Base-by-base conservation (phyloP, 495 filamentous ascomycete genomes). In the Annulohypoxylon stygium region DNA sequence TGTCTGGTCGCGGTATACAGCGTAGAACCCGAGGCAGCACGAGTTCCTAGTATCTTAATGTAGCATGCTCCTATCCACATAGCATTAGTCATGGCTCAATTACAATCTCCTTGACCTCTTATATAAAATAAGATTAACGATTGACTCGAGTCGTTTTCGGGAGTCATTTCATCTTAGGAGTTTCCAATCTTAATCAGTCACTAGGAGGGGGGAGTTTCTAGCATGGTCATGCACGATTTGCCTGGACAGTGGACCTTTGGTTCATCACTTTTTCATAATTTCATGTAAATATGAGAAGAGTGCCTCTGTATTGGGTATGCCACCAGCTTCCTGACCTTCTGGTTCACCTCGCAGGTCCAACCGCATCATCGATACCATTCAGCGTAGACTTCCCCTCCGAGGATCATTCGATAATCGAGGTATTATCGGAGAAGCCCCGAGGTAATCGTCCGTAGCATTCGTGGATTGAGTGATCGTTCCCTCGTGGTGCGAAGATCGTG, bases 271-370 rank as follows among this genome's bases (percentile, higher is more conserved):
- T 34, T 23, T 50, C 51, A 16, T 58, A n/a, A 43, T 30, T 41
- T 43, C 34, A 26, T 16, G 36, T 25, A 30, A 41, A 60, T 41
- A 60, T 60, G 53, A 62, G 43, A 48, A 69, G 33, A 58, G 61
- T 48, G 45, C 53, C 30, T 61, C 33, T 61, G 39, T 70, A 63
- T 74, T 70, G 25, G 65, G 20, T 65, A 61, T 62, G 57, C 61
- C 57, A 70, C 30, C 45, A 43, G 34, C 58, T 11, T 66, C 60
- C 62, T 39, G 58, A 69, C 45, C 34, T n/a, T 63, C 50, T 51
- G 55, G 20, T 61, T 41, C 61, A 63, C 39, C 58, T 51, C 50
- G 25, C 25, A 61, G 59, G 14, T 50, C 62, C 50, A 26, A 48
- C 57, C 30, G 2, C 30, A 30, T 30, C 48, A 20, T 36, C 62